Evolutionary conservation across 1,284 basidiomycete species (phyloP), one percentile per base, ranked within the genome.

Genomic region (Neonothopanus nambi): DNA sequence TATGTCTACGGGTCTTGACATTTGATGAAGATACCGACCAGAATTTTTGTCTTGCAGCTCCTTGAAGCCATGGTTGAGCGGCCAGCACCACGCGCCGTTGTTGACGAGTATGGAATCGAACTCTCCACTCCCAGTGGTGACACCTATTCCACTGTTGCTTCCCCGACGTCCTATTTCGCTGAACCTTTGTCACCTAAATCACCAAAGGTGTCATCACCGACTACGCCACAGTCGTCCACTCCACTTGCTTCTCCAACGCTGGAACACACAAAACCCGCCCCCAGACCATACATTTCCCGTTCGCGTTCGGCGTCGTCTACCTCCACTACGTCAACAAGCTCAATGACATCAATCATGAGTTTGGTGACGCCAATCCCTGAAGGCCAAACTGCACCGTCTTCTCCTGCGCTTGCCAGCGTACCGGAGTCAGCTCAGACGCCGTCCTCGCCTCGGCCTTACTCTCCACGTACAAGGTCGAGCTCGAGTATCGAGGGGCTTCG

Each of bases 11-110:
- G 28, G 36, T 37, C 23, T 9, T 18, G 38, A 3, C 9, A 40
- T 40, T 40, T 12, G 38, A 40, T 40, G 38, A n/a, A 18, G 2
- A 18, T 40, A 4, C 9, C 12, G 9, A 3, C 9, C 13, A 40
- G 3, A 48, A 33, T 48, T 21, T 9, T 36, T 52, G 9, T 35
- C 47, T 23, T 48, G 30, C 47, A 76, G 76, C 70, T 78, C 15
- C 69, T 85, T 13, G 84, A 85, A 64, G 82, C 81, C 2, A 79
- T 82, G 74, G 81, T 84, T 4, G 80, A 82, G 63, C 76, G 81
- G 12, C 81, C 81, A 4, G 80, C 85, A 21, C 85, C 84, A 3
- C 78, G 85, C 23, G 70, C 73, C 1, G 55, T 77, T 26, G 20
- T 79, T 18, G 83, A 87, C 48, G 84, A 84, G 36, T 85, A 79